These are phyloP conservation scores for Draba incana DNA, from an alignment of 345 rosid species.

Conservation along the genomic window DNA sequence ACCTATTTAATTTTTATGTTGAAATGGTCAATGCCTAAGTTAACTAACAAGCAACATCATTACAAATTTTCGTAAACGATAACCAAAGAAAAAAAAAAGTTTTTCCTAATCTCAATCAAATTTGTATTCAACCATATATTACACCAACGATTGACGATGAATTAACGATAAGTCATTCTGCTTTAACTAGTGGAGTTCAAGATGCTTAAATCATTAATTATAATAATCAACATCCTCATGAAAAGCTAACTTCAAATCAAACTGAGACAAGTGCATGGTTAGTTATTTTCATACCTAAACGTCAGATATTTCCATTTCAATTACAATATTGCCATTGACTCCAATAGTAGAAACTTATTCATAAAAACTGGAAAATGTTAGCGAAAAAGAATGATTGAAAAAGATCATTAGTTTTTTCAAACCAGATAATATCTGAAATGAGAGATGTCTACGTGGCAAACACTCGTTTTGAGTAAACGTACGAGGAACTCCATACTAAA, in stretches of 20 bases:
- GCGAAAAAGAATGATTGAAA: background rate
- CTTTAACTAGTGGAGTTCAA: no score
- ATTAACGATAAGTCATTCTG: no score
- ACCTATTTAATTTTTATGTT: no score
- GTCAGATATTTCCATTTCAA: background rate
- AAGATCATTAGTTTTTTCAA: background rate
- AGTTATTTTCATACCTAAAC: background rate
- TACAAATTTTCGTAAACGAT: no score
- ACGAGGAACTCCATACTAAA: conserved; percentile 39
- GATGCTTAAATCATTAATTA: no score
- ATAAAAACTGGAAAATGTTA: background rate
- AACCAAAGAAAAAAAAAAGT: no score
- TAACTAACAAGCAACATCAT: no score
- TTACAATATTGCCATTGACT: background rate
- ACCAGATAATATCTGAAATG: conserved; percentile 18
- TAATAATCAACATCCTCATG: background rate
- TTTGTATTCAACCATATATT: no score
- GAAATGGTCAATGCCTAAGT: no score
- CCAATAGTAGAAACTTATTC: background rate
- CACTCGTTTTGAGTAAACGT: conserved; percentile 38
- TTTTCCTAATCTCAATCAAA: no score
- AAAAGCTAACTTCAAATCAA: background rate
- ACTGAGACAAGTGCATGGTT: background rate
- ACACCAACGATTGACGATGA: no score
- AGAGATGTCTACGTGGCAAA: conserved; percentile 34